Evolutionary conservation across 1,284 basidiomycete species (phyloP).

Genomic region (Pseudozyma thailandica): DNA sequence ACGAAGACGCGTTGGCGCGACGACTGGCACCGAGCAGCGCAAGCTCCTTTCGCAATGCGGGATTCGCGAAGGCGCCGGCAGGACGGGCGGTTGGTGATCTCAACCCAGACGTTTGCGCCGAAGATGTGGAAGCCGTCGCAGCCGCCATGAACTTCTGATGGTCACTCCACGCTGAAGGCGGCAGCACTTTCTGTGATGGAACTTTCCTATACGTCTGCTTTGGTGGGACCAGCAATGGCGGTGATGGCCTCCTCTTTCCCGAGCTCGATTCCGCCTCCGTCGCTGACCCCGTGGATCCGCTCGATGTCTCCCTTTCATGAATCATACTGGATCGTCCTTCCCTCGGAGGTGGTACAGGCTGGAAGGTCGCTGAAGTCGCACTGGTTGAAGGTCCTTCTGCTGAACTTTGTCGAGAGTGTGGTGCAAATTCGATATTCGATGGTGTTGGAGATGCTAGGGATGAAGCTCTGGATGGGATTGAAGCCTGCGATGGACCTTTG

Average conservation of each 20-base stretch:
- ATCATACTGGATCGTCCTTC: conserved; percentile 11
- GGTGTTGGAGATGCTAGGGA: conserved; percentile 26
- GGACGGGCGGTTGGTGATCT: background rate
- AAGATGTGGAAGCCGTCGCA: conserved; percentile 1
- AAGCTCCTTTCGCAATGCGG: conserved; percentile 18
- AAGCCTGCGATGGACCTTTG: conserved; percentile 39
- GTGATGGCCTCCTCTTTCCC: conserved; percentile 28
- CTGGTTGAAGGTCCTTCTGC: background rate
- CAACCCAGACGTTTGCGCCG: conserved; percentile 2
- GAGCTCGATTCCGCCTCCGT: conserved; percentile 14
- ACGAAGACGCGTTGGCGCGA: conserved; percentile 25
- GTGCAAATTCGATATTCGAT: conserved; percentile 4
- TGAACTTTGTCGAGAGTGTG: background rate
- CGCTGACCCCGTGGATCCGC: conserved; percentile 3
- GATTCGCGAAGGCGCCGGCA: background rate
- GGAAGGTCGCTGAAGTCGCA: background rate
- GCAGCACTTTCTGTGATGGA: conserved; percentile 25
- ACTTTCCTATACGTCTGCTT: conserved; percentile 36
- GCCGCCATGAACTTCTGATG: conserved; percentile 47
- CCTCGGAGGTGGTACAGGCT: conserved; percentile 19
- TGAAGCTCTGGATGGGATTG: conserved; percentile 43
- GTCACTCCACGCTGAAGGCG: conserved; percentile 41
- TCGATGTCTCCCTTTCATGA: conserved; percentile 10
- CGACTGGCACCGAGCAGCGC: conserved; percentile 24
- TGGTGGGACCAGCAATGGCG: conserved; percentile 36